Evolutionary conservation across 73 alveolate species (phyloP), one percentile per base, ranked within the genome.

Genomic region (Breviolum minutum): DNA sequence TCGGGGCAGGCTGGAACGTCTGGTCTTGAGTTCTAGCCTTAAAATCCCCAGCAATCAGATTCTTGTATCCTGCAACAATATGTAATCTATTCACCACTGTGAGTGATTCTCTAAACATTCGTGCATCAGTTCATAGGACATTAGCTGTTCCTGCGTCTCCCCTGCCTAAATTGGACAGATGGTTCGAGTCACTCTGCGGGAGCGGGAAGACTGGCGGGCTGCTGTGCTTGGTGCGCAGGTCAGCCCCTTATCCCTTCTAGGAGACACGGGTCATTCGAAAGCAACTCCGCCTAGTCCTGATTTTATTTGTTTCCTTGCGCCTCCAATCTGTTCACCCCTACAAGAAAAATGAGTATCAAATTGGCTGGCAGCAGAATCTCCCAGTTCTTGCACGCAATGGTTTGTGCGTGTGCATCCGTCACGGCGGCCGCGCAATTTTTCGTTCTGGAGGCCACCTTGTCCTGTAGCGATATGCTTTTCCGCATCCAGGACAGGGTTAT

Each of bases 201-300:
- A 32, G 5, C 26, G 20, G 16, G 61, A n/a, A 8, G 87, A 74
- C 5, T 48, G 81, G 87, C 26, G 73, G 26, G 85, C 73, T 7
- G 96, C 73, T 60, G 22, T 17, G 77, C 86, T 62, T 27, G 96
- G 96, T 22, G 32, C 73, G 24, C 96, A 89, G 96, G 96, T 85
- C 61, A 12, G 16, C 79, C 94, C 94, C 40, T 13, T 40, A 40
- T 40, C 54, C 54, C 54, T 14, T 30, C 29, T 22, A 14, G 61
- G 26, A n/a, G 61, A 20, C 79, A 30, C 22, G 0, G 22, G 63
- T 40, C 61, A 20, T n/a, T 16, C 63, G 19, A 60, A 77, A 14
- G 32, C 9, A 29, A 26, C 11, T 73, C 0, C 27, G 26, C 27
- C 2, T 69, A 20, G 79, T 69, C 27, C 19, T 69, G 79, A 24